These are phyloP conservation scores for Sarcocystis neurona DNA, from an alignment of 169 alveolate genomes.

Conservation along the genomic window DNA sequence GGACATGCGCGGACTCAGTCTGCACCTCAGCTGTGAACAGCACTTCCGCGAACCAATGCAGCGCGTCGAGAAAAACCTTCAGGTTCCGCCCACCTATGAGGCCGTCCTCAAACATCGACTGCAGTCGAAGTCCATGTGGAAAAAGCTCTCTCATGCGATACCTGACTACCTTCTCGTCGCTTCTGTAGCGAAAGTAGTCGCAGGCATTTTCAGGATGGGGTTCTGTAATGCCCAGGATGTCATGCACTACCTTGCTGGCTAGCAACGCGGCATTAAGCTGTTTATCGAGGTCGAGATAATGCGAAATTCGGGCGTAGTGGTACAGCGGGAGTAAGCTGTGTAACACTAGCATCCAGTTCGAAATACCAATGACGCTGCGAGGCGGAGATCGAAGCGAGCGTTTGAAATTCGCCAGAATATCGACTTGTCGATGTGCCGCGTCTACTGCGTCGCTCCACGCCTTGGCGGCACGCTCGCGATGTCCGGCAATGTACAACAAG, in stretches of 20 bases:
- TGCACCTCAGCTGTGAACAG: background rate
- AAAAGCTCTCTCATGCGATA: slow-evolving; percentile 1
- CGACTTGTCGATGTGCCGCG: slow-evolving; percentile 5
- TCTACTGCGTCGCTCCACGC: slow-evolving; percentile 37
- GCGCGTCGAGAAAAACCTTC: slow-evolving; percentile 9
- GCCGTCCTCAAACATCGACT: slow-evolving; percentile 12
- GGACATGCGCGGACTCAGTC: background rate
- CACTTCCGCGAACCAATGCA: slow-evolving; percentile 8
- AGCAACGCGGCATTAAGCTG: background rate
- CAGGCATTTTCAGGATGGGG: background rate
- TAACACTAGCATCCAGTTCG: background rate
- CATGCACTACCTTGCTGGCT: background rate
- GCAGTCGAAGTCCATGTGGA: background rate
- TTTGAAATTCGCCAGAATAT: background rate
- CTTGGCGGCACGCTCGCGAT: background rate
- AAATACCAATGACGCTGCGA: background rate
- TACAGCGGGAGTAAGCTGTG: slow-evolving; percentile 26
- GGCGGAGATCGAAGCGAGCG: too few relatives aligned
- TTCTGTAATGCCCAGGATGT: background rate
- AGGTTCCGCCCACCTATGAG: slow-evolving; percentile 1
- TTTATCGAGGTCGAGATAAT: background rate
- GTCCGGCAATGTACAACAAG: background rate
- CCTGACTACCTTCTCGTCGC: background rate
- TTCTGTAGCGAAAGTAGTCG: background rate
- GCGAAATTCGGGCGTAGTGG: background rate